These are phyloP conservation scores for Zizania latifolia DNA, from an alignment of 176 grass and related monocot genomes.

Conservation along the genomic window DNA sequence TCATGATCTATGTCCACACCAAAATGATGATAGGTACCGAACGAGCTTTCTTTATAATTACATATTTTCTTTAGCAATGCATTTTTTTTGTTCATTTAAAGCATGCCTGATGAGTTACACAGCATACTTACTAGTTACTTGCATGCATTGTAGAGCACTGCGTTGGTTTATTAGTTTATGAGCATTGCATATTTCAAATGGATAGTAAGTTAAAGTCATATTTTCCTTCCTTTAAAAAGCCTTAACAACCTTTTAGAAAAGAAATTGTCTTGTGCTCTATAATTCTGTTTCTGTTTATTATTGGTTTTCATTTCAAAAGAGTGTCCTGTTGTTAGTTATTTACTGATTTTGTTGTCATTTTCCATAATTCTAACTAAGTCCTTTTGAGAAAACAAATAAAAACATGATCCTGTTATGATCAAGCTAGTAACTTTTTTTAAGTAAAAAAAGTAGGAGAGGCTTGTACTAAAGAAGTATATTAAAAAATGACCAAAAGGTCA, in stretches of 20 bases:
- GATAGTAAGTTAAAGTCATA: not conserved
- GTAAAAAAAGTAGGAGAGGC: too few species aligned
- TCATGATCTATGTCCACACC: slow-evolving; percentile 98
- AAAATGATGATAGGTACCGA: slow-evolving; percentile 97
- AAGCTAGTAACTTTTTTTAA: not conserved
- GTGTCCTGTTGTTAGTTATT: not conserved
- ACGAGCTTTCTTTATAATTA: not conserved
- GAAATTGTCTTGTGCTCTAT: not conserved
- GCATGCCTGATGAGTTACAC: not conserved
- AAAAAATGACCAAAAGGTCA: too few species aligned
- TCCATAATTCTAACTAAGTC: not conserved
- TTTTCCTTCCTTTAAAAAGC: not conserved
- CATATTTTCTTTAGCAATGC: not conserved
- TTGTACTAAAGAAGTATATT: too few species aligned
- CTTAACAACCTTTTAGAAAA: not conserved
- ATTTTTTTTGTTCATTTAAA: not conserved
- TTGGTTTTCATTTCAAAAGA: not conserved
- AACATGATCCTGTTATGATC: not conserved
- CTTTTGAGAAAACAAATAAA: not conserved
- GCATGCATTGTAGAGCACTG: too few species aligned
- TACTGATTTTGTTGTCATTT: not conserved
- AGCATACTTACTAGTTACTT: not conserved
- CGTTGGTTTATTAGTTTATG: too few species aligned
- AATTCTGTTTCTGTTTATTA: not conserved
- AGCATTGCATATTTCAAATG: not conserved